Base-by-base conservation (phyloP, 108 stramenopile genomes). In the Conticribra weissflogii region DNA sequence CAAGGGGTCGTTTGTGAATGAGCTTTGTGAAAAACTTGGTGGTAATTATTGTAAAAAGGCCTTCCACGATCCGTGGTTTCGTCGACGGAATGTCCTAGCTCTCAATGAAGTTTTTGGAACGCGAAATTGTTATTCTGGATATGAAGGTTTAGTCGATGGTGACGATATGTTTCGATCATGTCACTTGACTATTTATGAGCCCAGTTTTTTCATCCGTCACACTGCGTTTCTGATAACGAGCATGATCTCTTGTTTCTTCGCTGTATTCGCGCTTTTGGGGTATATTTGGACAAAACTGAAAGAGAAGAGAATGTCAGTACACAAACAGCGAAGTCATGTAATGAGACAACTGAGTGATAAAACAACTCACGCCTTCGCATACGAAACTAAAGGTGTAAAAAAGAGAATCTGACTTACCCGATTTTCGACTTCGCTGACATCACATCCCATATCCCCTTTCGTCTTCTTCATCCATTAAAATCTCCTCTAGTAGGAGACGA, bases 51-150 rank as follows among this genome's bases (percentile, higher is more conserved):
- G 88, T 78, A 31, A 59, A 18, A 77, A 29, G 4, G 83, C 86
- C 12, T 85, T 82, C 22, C 89, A 91, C 25, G 88, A 94, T 55
- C 76, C 82, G 1, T 61, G 89, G n/a, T 59, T 59, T 62, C 61
- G 67, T 23, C 33, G 48, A 50, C 52, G 92, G 27, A 76, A 87
- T 52, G 73, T 88, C 24, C 78, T 93, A 3, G 65, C 63, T 27
- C 72, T 79, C 2, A 85, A 81, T 59, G 58, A 86, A 81, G 82
- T 90, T 16, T 94, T 92, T 61, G 93, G 95, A 14, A 87, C 89
- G 15, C 49, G 81, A 22, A 53, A 66, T 31, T 96, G 93, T 54
- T 66, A 46, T 18, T 80, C 74, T 12, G 93, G 95, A 9, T 96
- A 81, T 68, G 89, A 96, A 72, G 95, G 95, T 0, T 47, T 71